These are phyloP conservation scores for Penicillium mononematosum DNA, from an alignment of 495 filamentous ascomycete genomes.

Conservation along the genomic window DNA sequence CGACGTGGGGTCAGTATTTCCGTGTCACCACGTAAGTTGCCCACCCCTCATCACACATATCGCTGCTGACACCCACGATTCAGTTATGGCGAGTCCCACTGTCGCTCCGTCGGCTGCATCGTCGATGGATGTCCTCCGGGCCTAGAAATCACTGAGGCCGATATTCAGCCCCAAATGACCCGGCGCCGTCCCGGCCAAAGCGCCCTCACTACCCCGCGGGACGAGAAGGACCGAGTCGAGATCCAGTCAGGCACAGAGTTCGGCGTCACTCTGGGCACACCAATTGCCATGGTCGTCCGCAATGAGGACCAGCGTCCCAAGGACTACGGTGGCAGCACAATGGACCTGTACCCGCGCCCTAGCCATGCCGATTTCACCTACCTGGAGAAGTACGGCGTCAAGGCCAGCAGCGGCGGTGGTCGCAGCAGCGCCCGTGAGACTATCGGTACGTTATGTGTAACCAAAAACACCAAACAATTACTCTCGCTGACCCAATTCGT, in stretches of 20 bases:
- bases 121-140: slow-evolving; percentile 88
- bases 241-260: slow-evolving; percentile 96
- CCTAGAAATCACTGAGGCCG: slow-evolving; percentile 80
- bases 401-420: slow-evolving; percentile 89
- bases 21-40: slow-evolving; percentile 75
- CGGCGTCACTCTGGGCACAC: slow-evolving; percentile 87
- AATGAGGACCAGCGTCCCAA: slow-evolving; percentile 94
- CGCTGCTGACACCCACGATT: slow-evolving; percentile 11
- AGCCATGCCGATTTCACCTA: slow-evolving; percentile 98
- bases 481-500: slow-evolving; percentile 2
- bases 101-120: slow-evolving; percentile 85
- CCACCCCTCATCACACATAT: slow-evolving; percentile 9
- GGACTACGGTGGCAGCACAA: slow-evolving; percentile 89
- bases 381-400: slow-evolving; percentile 94
- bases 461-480: neutral
- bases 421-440: slow-evolving; percentile 92
- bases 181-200: slow-evolving; percentile 88
- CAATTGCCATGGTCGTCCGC: slow-evolving; percentile 81
- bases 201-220: slow-evolving; percentile 83
- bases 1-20: slow-evolving; percentile 86
- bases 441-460: slow-evolving; percentile 56
- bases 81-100: slow-evolving; percentile 89
- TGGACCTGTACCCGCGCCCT: slow-evolving; percentile 87
- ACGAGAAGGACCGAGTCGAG: slow-evolving; percentile 88
- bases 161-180: slow-evolving; percentile 95